phyloP scores from a whole-genome alignment of 257 asterid genomes.

The Mitragyna speciosa region DNA sequence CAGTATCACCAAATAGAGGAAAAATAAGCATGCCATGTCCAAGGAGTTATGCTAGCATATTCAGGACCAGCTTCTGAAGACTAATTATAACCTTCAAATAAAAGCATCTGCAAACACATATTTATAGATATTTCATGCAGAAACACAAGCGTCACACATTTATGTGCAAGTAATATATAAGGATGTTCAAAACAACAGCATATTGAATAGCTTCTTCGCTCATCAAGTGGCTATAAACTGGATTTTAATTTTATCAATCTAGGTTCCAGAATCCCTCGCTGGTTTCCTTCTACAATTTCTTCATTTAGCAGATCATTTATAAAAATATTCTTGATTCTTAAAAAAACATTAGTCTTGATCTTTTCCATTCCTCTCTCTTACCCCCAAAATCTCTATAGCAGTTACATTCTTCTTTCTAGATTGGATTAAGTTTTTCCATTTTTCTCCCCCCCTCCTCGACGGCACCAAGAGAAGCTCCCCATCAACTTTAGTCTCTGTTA shows the following conservation, averaged over 20 bases:
- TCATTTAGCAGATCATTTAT: neutral
- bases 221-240: no score
- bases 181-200: neutral
- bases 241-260: neutral
- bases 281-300: neutral
- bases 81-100: neutral
- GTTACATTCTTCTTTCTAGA: no score
- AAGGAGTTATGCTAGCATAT: neutral
- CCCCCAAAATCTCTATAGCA: neutral
- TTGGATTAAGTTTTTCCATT: neutral
- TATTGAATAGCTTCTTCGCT: neutral
- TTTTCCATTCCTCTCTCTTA: neutral
- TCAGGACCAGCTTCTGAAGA: neutral
- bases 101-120: neutral
- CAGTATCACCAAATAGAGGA: constrained; percentile 12
- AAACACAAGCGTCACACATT: neutral
- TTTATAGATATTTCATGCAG: neutral
- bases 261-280: neutral
- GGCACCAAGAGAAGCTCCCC: neutral
- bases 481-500: neutral
- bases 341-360: neutral
- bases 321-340: neutral
- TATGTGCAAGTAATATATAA: neutral
- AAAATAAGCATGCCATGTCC: constrained; percentile 15
- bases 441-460: neutral